Evolutionary conservation across 1,139 yeast genomes (phyloP).

Genomic region (Pichia kudriavzevii): DNA sequence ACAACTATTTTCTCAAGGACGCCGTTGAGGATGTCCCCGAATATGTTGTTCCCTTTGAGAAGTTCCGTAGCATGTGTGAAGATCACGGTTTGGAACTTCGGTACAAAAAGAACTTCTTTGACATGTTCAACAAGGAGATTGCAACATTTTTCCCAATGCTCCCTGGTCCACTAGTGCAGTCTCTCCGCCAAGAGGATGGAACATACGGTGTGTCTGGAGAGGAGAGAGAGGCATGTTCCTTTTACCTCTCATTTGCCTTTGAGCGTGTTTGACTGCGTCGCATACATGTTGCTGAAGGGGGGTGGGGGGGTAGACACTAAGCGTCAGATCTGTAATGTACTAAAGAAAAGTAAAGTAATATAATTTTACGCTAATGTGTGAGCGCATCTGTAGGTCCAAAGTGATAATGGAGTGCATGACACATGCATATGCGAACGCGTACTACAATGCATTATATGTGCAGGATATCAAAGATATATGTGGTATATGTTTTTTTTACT

Average conservation of each 20-base stretch:
- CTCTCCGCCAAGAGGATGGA: constrained; percentile 69
- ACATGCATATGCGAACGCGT: too few species aligned
- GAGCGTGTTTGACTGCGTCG: constrained; percentile 30
- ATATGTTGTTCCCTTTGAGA: constrained; percentile 94
- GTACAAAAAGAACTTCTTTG: constrained; percentile 71
- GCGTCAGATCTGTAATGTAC: too few species aligned
- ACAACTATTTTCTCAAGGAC: constrained; percentile 75
- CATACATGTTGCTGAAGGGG: too few species aligned
- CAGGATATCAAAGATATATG: too few species aligned
- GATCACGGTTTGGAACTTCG: constrained; percentile 72
- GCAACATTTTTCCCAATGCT: constrained; percentile 54
- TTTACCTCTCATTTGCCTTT: constrained; percentile 75
- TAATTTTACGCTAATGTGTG: too few species aligned
- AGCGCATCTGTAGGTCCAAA: too few species aligned
- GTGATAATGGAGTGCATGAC: too few species aligned
- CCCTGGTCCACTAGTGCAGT: constrained; percentile 60
- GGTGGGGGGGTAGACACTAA: too few species aligned
- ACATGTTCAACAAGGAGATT: constrained; percentile 74
- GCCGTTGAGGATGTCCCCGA: constrained; percentile 97
- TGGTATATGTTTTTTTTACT: too few species aligned
- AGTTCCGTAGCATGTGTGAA: constrained; percentile 72
- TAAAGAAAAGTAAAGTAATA: too few species aligned
- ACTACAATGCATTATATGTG: too few species aligned
- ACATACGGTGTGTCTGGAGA: constrained; percentile 81
- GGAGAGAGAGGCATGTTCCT: constrained; percentile 85